Evolutionary conservation across 2,329 filamentous ascomycete genomes (phyloP).

Genomic region (Ustulina deusta): DNA sequence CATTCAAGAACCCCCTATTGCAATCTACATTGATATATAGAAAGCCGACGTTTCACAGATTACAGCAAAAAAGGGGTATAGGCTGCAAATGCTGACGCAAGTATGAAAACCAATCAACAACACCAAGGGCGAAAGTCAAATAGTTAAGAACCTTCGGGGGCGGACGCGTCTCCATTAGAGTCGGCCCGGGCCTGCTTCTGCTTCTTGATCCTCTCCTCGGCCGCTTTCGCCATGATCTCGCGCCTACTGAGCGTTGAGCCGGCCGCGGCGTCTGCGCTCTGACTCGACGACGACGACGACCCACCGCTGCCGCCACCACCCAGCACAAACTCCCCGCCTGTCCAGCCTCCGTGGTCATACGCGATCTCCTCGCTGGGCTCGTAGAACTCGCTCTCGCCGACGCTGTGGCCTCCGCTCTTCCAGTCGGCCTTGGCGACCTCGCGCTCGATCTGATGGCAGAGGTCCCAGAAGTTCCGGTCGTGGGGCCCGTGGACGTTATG

Average conservation of each 20-base stretch:
- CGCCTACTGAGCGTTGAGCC: conserved; percentile 69
- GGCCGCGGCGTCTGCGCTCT: conserved; percentile 2
- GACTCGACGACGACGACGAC: conserved; percentile 19
- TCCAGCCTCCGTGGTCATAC: conserved; percentile 81
- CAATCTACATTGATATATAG: conserved; percentile 7
- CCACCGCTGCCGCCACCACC: conserved; percentile 62
- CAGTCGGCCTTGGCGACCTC: conserved; percentile 88
- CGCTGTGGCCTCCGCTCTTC: conserved; percentile 74
- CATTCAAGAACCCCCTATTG: not conserved
- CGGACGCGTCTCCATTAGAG: conserved; percentile 34
- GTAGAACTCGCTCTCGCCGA: conserved; percentile 73
- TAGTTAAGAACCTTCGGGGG: conserved; percentile 27
- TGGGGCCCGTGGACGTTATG: conserved; percentile 91
- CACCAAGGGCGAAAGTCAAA: not conserved
- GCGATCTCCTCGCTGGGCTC: conserved; percentile 66
- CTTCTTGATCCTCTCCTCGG: conserved; percentile 73
- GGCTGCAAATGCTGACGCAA: conserved; percentile 16
- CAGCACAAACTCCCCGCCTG: conserved; percentile 81
- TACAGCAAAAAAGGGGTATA: conserved; percentile 29
- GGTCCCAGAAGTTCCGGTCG: conserved; percentile 87
- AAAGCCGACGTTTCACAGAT: not conserved
- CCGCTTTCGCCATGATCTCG: conserved; percentile 80
- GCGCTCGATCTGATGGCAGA: conserved; percentile 87
- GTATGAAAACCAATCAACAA: conserved; percentile 10
- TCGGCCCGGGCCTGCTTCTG: conserved; percentile 45